Conservation (phyloP, 768 basidiomycete species). For the Asterophora parasitica region DNA sequence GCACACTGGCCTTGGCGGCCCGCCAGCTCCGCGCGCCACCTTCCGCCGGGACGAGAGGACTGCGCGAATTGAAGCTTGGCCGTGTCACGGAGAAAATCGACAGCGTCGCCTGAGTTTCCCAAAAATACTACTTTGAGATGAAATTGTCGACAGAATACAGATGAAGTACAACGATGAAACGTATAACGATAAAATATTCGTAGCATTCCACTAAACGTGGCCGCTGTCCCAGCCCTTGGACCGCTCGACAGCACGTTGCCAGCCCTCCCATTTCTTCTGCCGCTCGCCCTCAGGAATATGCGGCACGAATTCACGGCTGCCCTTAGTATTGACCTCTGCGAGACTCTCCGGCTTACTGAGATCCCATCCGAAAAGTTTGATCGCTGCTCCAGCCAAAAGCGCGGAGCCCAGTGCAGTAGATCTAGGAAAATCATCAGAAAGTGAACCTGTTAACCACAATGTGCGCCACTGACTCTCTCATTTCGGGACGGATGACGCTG, state of each 20-base stretch:
- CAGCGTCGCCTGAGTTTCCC: too few relatives aligned
- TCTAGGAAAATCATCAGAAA: constrained; percentile 32
- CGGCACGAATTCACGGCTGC: constrained; percentile 68
- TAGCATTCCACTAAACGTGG: constrained; percentile 23
- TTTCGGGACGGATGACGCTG: constrained; percentile 86
- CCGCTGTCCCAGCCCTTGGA: constrained; percentile 78
- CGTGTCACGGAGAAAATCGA: too few relatives aligned
- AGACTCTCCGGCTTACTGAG: constrained; percentile 79
- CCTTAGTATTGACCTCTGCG: constrained; percentile 80
- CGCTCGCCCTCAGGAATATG: constrained; percentile 46
- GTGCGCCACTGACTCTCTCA: constrained; percentile 79
- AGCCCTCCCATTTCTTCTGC: constrained; percentile 65
- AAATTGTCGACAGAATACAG: constrained; percentile 1
- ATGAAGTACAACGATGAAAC: not conserved
- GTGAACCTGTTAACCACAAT: not conserved
- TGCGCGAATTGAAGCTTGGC: too few relatives aligned
- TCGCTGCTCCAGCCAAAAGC: constrained; percentile 84
- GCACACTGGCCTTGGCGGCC: not conserved
- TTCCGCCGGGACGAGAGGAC: too few relatives aligned
- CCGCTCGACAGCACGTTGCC: constrained; percentile 87
- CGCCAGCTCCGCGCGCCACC: too few relatives aligned
- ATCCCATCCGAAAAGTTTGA: constrained; percentile 91
- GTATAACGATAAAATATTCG: constrained; percentile 1
- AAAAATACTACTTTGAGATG: too few relatives aligned
- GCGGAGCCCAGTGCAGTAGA: constrained; percentile 96